Evolutionary conservation across 495 filamentous ascomycete species (phyloP), one percentile per base, ranked within the genome.

Genomic region (Trichoderma virens): DNA sequence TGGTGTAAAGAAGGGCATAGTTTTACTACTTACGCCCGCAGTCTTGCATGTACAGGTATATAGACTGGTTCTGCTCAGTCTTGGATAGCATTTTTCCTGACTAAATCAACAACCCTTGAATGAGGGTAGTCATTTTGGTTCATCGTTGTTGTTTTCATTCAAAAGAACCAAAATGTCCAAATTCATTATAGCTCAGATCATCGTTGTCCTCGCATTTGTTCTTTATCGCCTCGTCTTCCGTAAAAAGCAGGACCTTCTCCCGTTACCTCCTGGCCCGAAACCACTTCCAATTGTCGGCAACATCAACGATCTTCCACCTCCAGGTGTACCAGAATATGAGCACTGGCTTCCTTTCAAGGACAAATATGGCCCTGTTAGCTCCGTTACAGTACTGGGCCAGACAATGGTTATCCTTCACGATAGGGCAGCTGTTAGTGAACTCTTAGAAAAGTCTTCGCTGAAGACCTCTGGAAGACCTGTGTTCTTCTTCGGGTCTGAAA

Each of bases 311-410:
- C 67, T 83, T 2, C 80, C 81, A 2, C 64, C 65, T 5, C 66
- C 69, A 3, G 77, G 72, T 0, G 67, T 67, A 31, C 70, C 70
- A 11, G 80, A 83, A 66, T 75, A 71, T 64, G 60, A 74, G 20
- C 80, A 83, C 65, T 83, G 81, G 80, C 62, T 80, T 3, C 74
- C 79, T 62, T 80, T 82, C 65, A 83, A 82, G 61, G 76, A 81
- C 30, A 62, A 73, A 18, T 83, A 83, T 65, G 80, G 83, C 14
- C 79, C 80, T 0, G 76, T 85, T 20, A 84, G 80, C 68, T 84
- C 81, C 9, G 63, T 85, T 3, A 81, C 72, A 2, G 70, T 82
- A 9, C 61, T 82, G 32, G 81, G 80, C 20, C 74, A 78, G 65
- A 77, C 75, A 0, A 73, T 84, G 8, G 68, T 84, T 20, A 78